These are phyloP conservation scores for Pseudogymnoascus sp. DNA, from an alignment of 2,329 filamentous ascomycete species.

Conservation along the genomic window DNA sequence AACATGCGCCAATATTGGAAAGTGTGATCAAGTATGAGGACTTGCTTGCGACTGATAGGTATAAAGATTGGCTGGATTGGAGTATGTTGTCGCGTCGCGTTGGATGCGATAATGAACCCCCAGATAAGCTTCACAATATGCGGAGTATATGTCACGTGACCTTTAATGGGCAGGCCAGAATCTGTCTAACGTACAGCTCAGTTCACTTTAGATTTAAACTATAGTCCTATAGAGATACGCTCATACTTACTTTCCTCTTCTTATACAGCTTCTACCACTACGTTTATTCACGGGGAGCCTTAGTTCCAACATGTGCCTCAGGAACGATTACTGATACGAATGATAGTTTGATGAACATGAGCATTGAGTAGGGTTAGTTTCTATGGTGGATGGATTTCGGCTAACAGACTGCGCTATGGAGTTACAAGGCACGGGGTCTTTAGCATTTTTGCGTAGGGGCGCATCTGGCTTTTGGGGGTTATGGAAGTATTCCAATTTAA, in stretches of 20 bases:
- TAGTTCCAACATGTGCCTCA: neutral
- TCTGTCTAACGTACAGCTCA: neutral
- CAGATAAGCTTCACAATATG: neutral
- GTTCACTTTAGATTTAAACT: neutral
- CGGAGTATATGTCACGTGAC: neutral
- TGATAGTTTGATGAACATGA: conserved; percentile 94
- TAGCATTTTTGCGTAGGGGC: neutral
- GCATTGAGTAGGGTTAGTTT: conserved; percentile 60
- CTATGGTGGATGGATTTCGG: neutral
- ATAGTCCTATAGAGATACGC: neutral
- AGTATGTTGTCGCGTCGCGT: conserved; percentile 5
- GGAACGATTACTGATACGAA: conserved; percentile 77
- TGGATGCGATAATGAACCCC: neutral
- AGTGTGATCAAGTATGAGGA: neutral
- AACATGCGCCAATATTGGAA: neutral
- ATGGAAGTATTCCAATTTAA: neutral
- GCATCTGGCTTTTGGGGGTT: neutral
- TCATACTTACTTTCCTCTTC: neutral
- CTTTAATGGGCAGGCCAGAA: neutral
- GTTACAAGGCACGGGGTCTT: neutral
- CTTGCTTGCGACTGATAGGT: neutral
- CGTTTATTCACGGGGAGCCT: neutral
- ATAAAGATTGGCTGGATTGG: neutral
- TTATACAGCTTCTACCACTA: neutral
- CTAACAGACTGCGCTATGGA: neutral